Percentiles rank a stretch among this genome's conserved stretches.
phyloP scores from a whole-genome alignment of 2,329 filamentous ascomycete genomes.

The Curvularia lunata region DNA sequence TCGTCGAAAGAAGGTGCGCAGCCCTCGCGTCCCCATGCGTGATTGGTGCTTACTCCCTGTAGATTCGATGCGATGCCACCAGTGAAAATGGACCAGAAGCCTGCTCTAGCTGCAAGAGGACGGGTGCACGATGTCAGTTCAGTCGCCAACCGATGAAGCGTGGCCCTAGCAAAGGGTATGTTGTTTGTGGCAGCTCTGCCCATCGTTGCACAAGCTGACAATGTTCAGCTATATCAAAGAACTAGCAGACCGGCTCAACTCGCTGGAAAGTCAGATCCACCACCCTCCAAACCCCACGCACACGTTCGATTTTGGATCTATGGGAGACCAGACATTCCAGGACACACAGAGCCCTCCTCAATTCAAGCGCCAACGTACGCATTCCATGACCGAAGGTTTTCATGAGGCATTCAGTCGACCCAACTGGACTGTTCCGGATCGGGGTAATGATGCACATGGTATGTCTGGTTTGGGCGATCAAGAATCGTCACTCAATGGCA shows the following conservation, averaged over 20 bases:
- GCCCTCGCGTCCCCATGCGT: not conserved
- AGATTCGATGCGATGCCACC: conserved; percentile 52
- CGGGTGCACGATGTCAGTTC: conserved; percentile 50
- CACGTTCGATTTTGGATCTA: conserved; percentile 39
- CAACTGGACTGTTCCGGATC: conserved; percentile 45
- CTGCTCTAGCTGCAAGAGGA: conserved; percentile 51
- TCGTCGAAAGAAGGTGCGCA: conserved; percentile 49
- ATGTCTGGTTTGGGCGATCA: conserved; percentile 34
- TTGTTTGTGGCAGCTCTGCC: not conserved
- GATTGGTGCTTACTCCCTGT: conserved; percentile 21
- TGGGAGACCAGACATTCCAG: conserved; percentile 40
- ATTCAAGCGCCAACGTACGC: conserved; percentile 46
- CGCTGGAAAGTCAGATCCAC: conserved; percentile 48
- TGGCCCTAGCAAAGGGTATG: conserved; percentile 51
- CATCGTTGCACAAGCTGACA: conserved; percentile 16
- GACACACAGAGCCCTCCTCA: conserved; percentile 42
- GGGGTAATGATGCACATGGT: conserved; percentile 37
- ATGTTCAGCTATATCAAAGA: conserved; percentile 50
- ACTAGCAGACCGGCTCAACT: conserved; percentile 48
- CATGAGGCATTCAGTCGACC: conserved; percentile 41
- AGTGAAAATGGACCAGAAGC: conserved; percentile 50
- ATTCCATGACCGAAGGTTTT: conserved; percentile 48
- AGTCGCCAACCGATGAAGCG: conserved; percentile 52
- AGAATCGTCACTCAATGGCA: conserved; percentile 42
- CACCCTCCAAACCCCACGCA: conserved; percentile 34